These are phyloP conservation scores for Avena eriantha DNA, from an alignment of 176 grass and related monocot genomes.

Conservation along the genomic window DNA sequence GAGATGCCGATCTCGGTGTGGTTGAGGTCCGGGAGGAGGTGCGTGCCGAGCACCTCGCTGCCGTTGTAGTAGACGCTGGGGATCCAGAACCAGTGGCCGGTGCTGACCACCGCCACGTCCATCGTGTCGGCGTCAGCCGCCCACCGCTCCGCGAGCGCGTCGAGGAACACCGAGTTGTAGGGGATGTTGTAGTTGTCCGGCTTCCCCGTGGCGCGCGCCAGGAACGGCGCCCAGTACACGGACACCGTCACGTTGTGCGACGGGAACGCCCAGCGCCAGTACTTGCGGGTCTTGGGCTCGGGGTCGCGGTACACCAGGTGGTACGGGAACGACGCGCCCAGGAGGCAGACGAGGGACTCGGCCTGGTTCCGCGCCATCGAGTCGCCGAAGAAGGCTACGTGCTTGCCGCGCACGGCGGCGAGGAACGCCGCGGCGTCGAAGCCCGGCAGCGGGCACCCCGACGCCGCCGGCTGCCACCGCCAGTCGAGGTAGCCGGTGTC, in stretches of 20 bases:
- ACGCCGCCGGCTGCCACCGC: conserved; percentile 50
- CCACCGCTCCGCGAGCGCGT: conserved; percentile 46
- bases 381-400: conserved; percentile 66
- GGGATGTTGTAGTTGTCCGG: not conserved
- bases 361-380: conserved; percentile 66
- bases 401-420: conserved; percentile 43
- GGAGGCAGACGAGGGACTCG: conserved; percentile 69
- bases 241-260: conserved; percentile 46
- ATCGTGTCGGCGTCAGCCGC: conserved; percentile 38
- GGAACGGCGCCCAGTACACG: conserved; percentile 57
- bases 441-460: conserved; percentile 45
- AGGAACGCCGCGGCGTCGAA: conserved; percentile 57
- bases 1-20: conserved; percentile 62
- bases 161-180: conserved; percentile 27
- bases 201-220: conserved; percentile 17
- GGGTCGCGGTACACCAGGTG: conserved; percentile 9
- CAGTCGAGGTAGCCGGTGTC: conserved; percentile 55
- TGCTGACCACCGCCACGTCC: conserved; percentile 52
- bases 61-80: conserved; percentile 47
- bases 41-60: conserved; percentile 48
- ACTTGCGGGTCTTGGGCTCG: conserved; percentile 5
- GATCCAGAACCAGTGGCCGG: conserved; percentile 64
- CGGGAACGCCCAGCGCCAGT: conserved; percentile 50
- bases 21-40: conserved; percentile 42
- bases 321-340: not conserved